Base-by-base conservation (phyloP, 1,284 basidiomycete genomes). In the Leucoagaricus sp. region DNA sequence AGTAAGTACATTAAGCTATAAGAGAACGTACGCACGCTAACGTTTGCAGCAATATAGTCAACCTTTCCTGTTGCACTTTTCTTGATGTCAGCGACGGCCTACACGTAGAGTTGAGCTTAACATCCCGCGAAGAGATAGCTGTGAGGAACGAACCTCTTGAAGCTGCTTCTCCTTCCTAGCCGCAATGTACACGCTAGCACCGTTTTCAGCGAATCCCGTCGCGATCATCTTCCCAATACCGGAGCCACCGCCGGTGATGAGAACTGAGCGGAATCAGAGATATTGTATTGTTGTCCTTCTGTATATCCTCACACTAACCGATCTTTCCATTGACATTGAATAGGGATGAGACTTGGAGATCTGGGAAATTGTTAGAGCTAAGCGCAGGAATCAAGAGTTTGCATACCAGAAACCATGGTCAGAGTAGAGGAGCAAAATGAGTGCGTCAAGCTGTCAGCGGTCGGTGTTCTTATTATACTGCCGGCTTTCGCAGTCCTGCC, bases 161-260 rank as follows among this genome's bases (percentile, higher is more conserved):
- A 96, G 78, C 62, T 90, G 86, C 25, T 77, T 71, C 71, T 91
- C 88, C 65, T 94, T 94, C 49, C 92, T 79, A 3, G 89, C 88
- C 9, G 94, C 93, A 64, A 96, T 94, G 73, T 94, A 92, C 26
- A 93, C 89, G 61, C 84, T 88, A 34, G 86, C 89, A 8, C 91
- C 91, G 64, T 93, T 94, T 72, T 87, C 84, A 1, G 90, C 88
- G 63, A 91, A 85, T 0, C 87, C 87, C 0, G 85, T 76, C 6
- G 93, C 87, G 63, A 95, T 93, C 84, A 93, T 89, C 64, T 82
- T 84, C 1, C 91, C 91, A 44, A 93, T 82, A 0, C 91, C 91
- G 34, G 86, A 85, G 44, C 87, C 84, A 31, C 91, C 92, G 1
- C 91, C 92, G 3, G 90, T 93, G 15, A 94, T 82, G 44, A 94